Percentiles rank a stretch among this genome's conserved stretches.
phyloP scores from a whole-genome alignment of 2,329 filamentous ascomycete species.

The Ophiostoma sp. region DNA sequence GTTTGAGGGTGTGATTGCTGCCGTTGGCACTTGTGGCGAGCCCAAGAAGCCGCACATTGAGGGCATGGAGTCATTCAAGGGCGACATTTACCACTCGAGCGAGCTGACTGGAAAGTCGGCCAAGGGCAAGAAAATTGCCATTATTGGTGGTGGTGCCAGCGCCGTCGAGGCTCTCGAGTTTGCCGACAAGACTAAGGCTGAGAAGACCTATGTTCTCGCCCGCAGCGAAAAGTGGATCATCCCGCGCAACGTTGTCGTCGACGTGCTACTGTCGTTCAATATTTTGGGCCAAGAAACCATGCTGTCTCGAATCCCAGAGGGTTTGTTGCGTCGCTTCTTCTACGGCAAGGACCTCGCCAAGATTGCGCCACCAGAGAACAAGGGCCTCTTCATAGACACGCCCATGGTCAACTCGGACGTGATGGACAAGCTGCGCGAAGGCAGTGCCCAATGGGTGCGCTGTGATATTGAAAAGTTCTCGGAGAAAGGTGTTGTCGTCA shows the following conservation, averaged over 20 bases:
- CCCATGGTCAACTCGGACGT: conserved; percentile 86
- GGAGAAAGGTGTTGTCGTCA: conserved; percentile 67
- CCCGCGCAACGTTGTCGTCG: conserved; percentile 73
- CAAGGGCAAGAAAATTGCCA: conserved; percentile 71
- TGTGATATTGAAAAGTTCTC: conserved; percentile 73
- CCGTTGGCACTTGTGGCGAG: conserved; percentile 78
- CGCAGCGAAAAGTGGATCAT: conserved; percentile 87
- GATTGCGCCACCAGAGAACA: conserved; percentile 67
- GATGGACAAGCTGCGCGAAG: conserved; percentile 70
- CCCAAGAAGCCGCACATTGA: conserved; percentile 68
- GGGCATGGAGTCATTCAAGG: conserved; percentile 71
- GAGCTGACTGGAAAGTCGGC: conserved; percentile 70
- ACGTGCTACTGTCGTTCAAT: conserved; percentile 73
- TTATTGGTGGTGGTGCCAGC: conserved; percentile 78
- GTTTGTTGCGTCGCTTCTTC: conserved; percentile 73
- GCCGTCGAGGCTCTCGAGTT: conserved; percentile 84
- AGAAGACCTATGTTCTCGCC: conserved; percentile 70
- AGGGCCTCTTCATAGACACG: conserved; percentile 78
- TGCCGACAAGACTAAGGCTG: conserved; percentile 64
- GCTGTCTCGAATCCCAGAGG: conserved; percentile 76
- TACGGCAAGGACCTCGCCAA: conserved; percentile 73
- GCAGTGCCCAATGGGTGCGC: conserved; percentile 75
- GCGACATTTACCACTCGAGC: conserved; percentile 73
- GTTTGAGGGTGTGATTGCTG: conserved; percentile 78
- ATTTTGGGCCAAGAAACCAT: conserved; percentile 75